These are phyloP conservation scores for Penicillium sp. DNA, from an alignment of 2,329 filamentous ascomycete species.

Conservation along the genomic window DNA sequence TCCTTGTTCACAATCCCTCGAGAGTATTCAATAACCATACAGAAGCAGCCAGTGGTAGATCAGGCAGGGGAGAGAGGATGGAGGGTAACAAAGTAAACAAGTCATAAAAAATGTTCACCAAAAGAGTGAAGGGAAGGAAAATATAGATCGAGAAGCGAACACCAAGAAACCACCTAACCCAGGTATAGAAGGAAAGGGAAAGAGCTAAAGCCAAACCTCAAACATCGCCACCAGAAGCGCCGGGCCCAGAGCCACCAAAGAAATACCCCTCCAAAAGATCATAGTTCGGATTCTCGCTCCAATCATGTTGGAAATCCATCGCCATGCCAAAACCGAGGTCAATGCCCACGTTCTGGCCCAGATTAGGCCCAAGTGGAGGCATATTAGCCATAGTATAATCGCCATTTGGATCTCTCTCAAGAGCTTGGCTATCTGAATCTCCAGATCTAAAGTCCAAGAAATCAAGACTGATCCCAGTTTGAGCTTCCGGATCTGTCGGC, in stretches of 20 bases:
- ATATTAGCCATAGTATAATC: constrained; percentile 31
- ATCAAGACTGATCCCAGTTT: constrained; percentile 49
- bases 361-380: constrained; percentile 30
- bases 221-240: constrained; percentile 24
- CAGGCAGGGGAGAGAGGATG: not conserved
- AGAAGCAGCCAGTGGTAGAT: constrained; percentile 4
- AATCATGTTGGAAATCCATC: constrained; percentile 49
- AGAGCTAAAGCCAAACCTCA: constrained; percentile 3
- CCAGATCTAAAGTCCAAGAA: constrained; percentile 54
- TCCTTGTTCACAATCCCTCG: constrained; percentile 4
- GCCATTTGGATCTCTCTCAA: constrained; percentile 30
- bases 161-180: not conserved
- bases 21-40: constrained; percentile 7
- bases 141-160: not conserved
- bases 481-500: constrained; percentile 22
- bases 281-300: constrained; percentile 48
- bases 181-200: not conserved
- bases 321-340: constrained; percentile 48
- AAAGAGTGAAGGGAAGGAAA: not conserved
- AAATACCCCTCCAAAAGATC: constrained; percentile 58
- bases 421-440: constrained; percentile 27
- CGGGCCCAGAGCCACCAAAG: constrained; percentile 48
- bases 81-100: not conserved
- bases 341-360: constrained; percentile 42
- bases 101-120: not conserved